Base-by-base conservation (phyloP, 2,329 filamentous ascomycete genomes). In the Hypoxylon sp. region DNA sequence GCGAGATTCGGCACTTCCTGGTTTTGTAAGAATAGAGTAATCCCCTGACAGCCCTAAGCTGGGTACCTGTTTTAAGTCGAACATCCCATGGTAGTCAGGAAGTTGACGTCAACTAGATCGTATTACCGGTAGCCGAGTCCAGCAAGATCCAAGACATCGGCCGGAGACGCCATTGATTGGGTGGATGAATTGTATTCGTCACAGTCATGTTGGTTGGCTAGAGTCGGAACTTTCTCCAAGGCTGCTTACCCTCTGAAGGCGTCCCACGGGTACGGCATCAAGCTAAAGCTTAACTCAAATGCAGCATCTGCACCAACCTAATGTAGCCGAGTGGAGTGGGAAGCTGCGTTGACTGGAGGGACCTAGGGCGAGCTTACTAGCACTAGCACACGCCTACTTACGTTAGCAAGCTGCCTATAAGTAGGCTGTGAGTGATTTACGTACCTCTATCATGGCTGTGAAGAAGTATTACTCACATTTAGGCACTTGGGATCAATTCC, bases 71-170 rank as follows among this genome's bases (percentile, higher is more conserved):
- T 61, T 57, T 37, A 35, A 37, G 27, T 53, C 27, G 17, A 31
- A 50, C 46, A 44, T 13, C 13, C 13, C 53, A 49, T 40, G 13
- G 30, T 25, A 40, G 48, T 31, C 56, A 57, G 53, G 17, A 55
- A 46, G 50, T 69, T 69, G 67, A 69, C 67, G 67, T 69, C 67
- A 66, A 69, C 30, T 66, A 60, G 46, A 61, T 70, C 64, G 61
- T 59, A 59, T 64, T 59, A 20, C 53, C 33, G 33, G 58, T 63
- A 30, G 37, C 35, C 54, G 64, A 65, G 57, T 68, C 64, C 17
- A 61, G 67, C 61, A 54, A 67, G 60, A 67, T 53, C 68, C 68
- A 48, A 68, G 61, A 70, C 61, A 68, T 55, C 37, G 37, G 44
- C 22, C 22, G 40, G 44, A 22, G n/a, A 50, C 25, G 44, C 3